Percentiles rank a stretch among this genome's conserved stretches.
Evolutionary conservation across 2,329 filamentous ascomycete genomes (phyloP).

Genomic region (Aspergillus terreus): DNA sequence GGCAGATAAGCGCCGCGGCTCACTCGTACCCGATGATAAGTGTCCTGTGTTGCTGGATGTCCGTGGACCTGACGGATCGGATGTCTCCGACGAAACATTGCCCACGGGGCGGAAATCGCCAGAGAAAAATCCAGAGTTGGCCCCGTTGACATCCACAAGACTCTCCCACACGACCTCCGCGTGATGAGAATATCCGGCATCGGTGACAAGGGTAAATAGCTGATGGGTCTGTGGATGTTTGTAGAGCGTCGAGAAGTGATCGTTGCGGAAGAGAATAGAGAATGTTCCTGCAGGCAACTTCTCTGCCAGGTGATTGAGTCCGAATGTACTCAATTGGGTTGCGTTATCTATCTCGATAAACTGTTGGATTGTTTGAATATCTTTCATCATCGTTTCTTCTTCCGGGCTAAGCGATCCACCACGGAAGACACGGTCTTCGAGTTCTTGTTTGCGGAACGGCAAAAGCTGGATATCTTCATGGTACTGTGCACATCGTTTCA

Average conservation of each 20-base stretch:
- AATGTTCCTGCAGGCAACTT: constrained; percentile 72
- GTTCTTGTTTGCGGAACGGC: constrained; percentile 81
- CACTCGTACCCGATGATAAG: constrained; percentile 6
- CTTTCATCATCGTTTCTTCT: constrained; percentile 77
- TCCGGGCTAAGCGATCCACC: constrained; percentile 60
- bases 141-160: constrained; percentile 80
- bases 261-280: constrained; percentile 91
- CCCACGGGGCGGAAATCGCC: constrained; percentile 88
- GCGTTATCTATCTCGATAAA: constrained; percentile 71
- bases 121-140: constrained; percentile 76
- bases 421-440: constrained; percentile 71
- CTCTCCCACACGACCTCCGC: constrained; percentile 96
- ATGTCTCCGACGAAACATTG: constrained; percentile 40
- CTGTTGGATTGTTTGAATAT: constrained; percentile 77
- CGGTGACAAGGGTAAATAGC: constrained; percentile 82
- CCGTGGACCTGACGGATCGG: constrained; percentile 26
- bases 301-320: constrained; percentile 69
- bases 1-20: constrained; percentile 18
- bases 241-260: constrained; percentile 93
- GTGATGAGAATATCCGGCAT: constrained; percentile 82
- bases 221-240: constrained; percentile 75
- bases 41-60: constrained; percentile 22
- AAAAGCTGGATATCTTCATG: constrained; percentile 92
- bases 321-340: constrained; percentile 81
- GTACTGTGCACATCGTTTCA: constrained; percentile 71